These are phyloP conservation scores for Candida boidinii DNA, from an alignment of 805 yeast genomes.

Conservation along the genomic window DNA sequence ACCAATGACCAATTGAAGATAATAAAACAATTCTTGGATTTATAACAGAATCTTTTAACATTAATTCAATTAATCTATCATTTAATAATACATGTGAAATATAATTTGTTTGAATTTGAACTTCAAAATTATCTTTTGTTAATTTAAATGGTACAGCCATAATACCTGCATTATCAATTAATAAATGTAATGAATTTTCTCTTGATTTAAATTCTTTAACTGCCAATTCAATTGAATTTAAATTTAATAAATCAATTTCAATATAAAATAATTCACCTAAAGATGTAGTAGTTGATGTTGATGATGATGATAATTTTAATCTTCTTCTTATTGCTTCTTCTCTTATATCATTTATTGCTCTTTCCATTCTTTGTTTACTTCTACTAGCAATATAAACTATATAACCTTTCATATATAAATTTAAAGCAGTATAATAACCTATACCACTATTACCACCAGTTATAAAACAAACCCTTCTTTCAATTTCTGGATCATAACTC, in stretches of 20 bases:
- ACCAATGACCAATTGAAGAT: constrained; percentile 57
- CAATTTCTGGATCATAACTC: constrained; percentile 45
- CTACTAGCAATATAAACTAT: constrained; percentile 70
- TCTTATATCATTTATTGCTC: constrained; percentile 47
- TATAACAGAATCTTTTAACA: constrained; percentile 26
- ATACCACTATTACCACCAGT: constrained; percentile 81
- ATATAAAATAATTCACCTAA: constrained; percentile 46
- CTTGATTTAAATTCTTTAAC: constrained; percentile 32
- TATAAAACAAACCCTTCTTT: constrained; percentile 58
- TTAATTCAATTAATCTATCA: constrained; percentile 43
- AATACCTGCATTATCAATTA: constrained; percentile 74
- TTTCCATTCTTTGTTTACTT: constrained; percentile 42
- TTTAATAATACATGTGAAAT: constrained; percentile 69
- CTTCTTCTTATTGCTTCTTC: constrained; percentile 39
- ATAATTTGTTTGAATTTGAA: constrained; percentile 74
- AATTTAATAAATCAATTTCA: constrained; percentile 46
- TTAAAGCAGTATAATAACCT: constrained; percentile 70
- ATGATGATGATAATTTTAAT: constrained; percentile 10
- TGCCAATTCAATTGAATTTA: constrained; percentile 40
- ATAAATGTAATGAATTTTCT: constrained; percentile 48
- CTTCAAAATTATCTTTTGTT: constrained; percentile 61
- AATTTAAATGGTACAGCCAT: constrained; percentile 64
- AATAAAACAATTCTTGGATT: constrained; percentile 53
- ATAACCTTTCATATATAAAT: constrained; percentile 72
- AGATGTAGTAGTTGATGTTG: constrained; percentile 14